Conservation (phyloP, 2,329 filamentous ascomycete species). For the Ceratocystis cubensis region DNA sequence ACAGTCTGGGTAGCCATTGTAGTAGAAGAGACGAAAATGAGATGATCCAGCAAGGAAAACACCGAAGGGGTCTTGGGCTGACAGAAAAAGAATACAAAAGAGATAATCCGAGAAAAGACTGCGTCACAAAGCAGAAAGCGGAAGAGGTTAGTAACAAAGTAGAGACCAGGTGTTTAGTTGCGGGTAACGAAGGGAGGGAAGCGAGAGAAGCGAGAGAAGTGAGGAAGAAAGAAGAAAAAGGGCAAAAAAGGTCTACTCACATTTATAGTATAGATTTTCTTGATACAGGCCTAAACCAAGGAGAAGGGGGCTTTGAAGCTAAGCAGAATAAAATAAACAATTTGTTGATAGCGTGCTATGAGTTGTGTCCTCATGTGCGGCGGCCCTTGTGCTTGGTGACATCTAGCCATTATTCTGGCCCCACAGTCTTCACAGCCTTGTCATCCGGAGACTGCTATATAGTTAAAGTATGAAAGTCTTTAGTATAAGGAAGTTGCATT, state of each 20-base stretch:
- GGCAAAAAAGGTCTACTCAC: not conserved
- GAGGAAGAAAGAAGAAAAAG: not conserved
- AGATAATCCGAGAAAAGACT: not conserved
- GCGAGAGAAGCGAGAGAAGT: not conserved
- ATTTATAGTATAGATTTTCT: not conserved
- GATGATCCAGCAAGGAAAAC: constrained; percentile 21
- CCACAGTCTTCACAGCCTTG: not conserved
- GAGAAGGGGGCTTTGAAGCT: too few relatives aligned
- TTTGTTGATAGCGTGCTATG: not conserved
- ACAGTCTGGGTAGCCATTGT: constrained; percentile 26
- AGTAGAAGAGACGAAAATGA: constrained; percentile 20
- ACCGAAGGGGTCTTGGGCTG: constrained; percentile 21
- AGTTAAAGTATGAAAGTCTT: not conserved
- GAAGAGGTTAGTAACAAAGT: constrained; percentile 1
- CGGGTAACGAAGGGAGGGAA: not conserved
- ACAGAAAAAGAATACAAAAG: constrained; percentile 14
- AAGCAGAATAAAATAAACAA: not conserved
- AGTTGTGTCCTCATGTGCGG: too few relatives aligned
- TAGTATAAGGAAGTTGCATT: not conserved
- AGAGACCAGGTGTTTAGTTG: constrained; percentile 2
- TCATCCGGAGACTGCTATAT: not conserved
- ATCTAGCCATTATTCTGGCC: too few relatives aligned
- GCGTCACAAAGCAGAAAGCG: constrained; percentile 6
- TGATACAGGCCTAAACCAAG: not conserved
- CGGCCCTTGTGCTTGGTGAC: too few relatives aligned